Evolutionary conservation across 2,329 filamentous ascomycete species (phyloP).

Genomic region (Fusarium marasasianum): DNA sequence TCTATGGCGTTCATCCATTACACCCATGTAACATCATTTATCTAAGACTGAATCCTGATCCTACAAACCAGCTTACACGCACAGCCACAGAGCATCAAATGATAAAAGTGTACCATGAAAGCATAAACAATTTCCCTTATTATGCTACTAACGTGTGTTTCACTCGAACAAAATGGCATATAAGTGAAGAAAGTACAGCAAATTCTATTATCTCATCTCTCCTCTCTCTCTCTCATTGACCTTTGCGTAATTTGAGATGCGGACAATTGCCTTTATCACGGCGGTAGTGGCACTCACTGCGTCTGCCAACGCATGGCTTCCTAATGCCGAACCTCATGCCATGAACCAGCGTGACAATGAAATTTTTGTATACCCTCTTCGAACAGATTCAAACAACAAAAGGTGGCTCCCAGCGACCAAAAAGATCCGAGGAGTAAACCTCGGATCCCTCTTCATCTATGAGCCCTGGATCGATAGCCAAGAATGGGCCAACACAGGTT

Average conservation of each 20-base stretch:
- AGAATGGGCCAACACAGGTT: slow-evolving; percentile 60
- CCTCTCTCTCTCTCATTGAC: background rate
- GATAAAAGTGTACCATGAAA: background rate
- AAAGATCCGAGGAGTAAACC: slow-evolving; percentile 65
- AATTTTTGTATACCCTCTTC: slow-evolving; percentile 9
- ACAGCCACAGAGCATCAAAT: background rate
- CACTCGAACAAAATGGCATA: background rate
- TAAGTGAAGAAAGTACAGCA: background rate
- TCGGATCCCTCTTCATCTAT: slow-evolving; percentile 61
- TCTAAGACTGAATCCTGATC: background rate
- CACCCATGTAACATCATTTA: background rate
- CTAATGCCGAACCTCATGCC: background rate
- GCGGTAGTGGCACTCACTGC: slow-evolving; percentile 23
- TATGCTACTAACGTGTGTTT: background rate
- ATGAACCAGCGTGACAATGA: slow-evolving; percentile 1
- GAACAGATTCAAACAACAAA: background rate
- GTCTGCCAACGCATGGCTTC: slow-evolving; percentile 35
- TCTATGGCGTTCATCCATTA: background rate
- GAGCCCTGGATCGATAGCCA: slow-evolving; percentile 63
- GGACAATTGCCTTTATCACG: slow-evolving; percentile 6
- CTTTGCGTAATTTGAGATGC: slow-evolving; percentile 2
- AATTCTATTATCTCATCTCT: background rate
- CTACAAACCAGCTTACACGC: background rate
- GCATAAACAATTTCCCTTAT: background rate
- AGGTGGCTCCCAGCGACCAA: slow-evolving; percentile 22